Evolutionary conservation across 2,329 filamentous ascomycete species (phyloP), one percentile per base, ranked within the genome.

Genomic region (Xylariaceae sp.): DNA sequence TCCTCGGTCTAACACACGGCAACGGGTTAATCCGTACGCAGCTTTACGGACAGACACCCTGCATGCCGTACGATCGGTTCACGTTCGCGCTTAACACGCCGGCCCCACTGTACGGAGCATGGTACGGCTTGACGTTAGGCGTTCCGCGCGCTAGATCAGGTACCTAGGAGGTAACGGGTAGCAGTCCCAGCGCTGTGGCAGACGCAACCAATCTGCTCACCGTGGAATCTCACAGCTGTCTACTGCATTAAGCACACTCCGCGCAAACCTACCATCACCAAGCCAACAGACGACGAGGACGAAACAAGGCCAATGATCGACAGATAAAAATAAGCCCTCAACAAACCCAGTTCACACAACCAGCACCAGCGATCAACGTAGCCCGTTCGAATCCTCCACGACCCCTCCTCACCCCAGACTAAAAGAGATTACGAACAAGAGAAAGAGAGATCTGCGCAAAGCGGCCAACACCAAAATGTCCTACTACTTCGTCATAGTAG

Each of bases 401-500:
- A 30, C 23, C 23, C 23, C 23, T 30, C 23, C 23, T 30, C 23
- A 50, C 1, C 48, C 48, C 8, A 50, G 30, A 23, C 48, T 17
- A 18, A n/a, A 18, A 17, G 11, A 30, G 30, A 47, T 18, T 2
- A 9, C 39, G 35, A 35, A 4, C 23, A 9, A 48, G 37, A 41
- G 37, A 7, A n/a, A n/a, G 41, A n/a, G 41, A 13, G 11, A 15
- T 11, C 41, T n/a, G 41, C 47, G 11, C 17, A 23, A 49, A 9
- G 15, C 47, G 4, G 10, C 10, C 18, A 50, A 53, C 23, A 45
- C 53, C 10, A 63, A 45, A 47, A 97, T 97, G 94, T 97, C 92
- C 61, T 99, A 97, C 82, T 97, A 97, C 80, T 97, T 99, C 77
- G 90, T 90, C 72, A 96, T 99, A 68, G 86, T 99, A 74, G 94